Conservation (phyloP, 495 filamentous ascomycete genomes). For the Daldinia bambusicola region DNA sequence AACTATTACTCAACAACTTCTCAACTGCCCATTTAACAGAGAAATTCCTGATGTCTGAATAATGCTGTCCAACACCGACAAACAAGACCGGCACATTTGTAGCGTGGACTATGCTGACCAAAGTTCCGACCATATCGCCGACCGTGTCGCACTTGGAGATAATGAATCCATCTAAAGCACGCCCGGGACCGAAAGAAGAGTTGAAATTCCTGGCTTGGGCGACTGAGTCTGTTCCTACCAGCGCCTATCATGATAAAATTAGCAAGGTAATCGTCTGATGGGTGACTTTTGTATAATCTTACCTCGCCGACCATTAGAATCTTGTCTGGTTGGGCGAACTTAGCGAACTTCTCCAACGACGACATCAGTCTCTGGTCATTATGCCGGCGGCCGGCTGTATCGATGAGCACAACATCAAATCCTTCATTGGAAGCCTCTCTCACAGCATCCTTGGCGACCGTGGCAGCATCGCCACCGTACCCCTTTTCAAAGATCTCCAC, state of each 20-base stretch:
- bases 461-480: conserved; percentile 96
- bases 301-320: conserved; percentile 98
- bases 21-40: conserved; percentile 91
- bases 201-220: conserved; percentile 97
- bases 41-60: conserved; percentile 91
- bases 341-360: conserved; percentile 94
- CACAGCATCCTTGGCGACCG: conserved; percentile 94
- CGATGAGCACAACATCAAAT: conserved; percentile 95
- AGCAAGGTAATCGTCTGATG: conserved; percentile 13
- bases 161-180: conserved; percentile 91
- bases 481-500: conserved; percentile 96
- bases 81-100: conserved; percentile 96
- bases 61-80: conserved; percentile 95
- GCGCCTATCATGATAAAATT: conserved; percentile 61
- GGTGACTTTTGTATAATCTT: conserved; percentile 32
- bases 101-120: conserved; percentile 97
- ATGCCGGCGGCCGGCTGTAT: conserved; percentile 93
- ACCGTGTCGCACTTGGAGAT: conserved; percentile 99
- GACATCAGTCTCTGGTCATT: conserved; percentile 97
- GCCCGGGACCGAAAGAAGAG: conserved; percentile 81
- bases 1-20: conserved; percentile 68
- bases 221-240: conserved; percentile 94
- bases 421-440: conserved; percentile 75
- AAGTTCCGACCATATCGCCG: conserved; percentile 96
- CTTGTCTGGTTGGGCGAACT: conserved; percentile 94